Evolutionary conservation across 177 flowering plant species (phyloP).

Genomic region (Vitis hybrid): DNA sequence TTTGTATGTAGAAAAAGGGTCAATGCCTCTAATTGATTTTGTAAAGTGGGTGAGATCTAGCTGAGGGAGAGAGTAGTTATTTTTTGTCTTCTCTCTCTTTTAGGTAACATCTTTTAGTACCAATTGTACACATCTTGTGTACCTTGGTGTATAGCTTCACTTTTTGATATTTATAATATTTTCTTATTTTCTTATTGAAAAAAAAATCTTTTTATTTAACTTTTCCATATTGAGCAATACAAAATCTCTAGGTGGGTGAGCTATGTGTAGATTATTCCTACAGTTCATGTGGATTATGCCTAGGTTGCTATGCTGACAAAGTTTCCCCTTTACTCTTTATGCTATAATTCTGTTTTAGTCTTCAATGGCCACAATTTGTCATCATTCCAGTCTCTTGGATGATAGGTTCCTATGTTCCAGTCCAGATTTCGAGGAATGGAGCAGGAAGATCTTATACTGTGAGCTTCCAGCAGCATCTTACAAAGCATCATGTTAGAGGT

Average conservation of each 20-base stretch:
- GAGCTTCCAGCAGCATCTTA: conserved; percentile 21
- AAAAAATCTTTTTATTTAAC: no score
- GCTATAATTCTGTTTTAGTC: neutral
- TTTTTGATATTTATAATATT: neutral
- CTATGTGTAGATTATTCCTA: no score
- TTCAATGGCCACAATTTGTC: neutral
- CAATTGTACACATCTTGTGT: neutral
- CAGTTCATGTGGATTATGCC: neutral
- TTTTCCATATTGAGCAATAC: no score
- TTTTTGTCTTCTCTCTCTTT: no score
- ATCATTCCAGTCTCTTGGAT: neutral
- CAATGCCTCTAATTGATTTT: no score
- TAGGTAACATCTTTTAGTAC: no score
- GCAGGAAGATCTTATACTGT: conserved; percentile 17
- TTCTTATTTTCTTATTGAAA: neutral
- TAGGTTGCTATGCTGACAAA: neutral
- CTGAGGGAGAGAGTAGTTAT: no score
- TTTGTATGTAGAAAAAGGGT: no score
- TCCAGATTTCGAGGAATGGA: conserved; percentile 25
- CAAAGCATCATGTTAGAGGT: conserved; percentile 18
- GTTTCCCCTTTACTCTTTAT: neutral
- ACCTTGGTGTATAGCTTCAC: neutral
- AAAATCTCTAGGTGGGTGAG: neutral
- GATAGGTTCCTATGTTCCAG: conserved; percentile 27
- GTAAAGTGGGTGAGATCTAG: no score